These are phyloP conservation scores for Ophiostoma perfectum DNA, from an alignment of 2,329 filamentous ascomycete species.

Conservation along the genomic window DNA sequence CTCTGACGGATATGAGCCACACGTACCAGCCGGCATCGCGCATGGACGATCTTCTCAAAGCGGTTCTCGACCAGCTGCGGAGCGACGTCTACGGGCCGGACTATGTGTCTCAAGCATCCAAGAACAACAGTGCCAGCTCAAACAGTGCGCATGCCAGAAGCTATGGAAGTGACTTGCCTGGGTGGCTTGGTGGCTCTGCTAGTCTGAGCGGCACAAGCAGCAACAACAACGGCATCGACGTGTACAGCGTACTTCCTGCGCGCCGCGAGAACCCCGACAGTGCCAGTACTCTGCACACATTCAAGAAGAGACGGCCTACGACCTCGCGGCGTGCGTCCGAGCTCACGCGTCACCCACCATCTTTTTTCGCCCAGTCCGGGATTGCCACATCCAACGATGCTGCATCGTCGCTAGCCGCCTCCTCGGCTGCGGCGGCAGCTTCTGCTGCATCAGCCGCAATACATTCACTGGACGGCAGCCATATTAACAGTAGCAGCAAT, in stretches of 20 bases:
- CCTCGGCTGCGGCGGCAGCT: not conserved
- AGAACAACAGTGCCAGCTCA: not conserved
- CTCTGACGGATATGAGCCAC: conserved; percentile 48
- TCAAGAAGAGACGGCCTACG: not conserved
- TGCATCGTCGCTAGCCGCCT: too few relatives aligned
- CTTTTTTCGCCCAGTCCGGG: not conserved
- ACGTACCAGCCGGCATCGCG: conserved; percentile 50
- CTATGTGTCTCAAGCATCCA: not conserved
- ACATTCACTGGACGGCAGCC: not conserved
- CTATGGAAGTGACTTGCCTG: not conserved
- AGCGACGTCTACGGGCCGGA: conserved; percentile 29
- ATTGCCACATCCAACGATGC: not conserved
- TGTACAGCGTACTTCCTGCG: conserved; percentile 31
- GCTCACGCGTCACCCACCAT: not conserved
- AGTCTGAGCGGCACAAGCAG: conserved; percentile 12
- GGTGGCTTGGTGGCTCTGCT: not conserved
- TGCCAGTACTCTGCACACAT: not conserved
- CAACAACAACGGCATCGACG: conserved; percentile 16
- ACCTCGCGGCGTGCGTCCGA: not conserved
- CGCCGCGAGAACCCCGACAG: conserved; percentile 33
- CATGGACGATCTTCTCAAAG: conserved; percentile 49
- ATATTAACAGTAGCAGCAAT: not conserved
- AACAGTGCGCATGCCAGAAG: not conserved
- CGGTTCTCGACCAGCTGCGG: conserved; percentile 47
- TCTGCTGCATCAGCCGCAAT: not conserved